Percentiles rank a stretch among this genome's conserved stretches.
Evolutionary conservation across 805 yeast species (phyloP).

Genomic region (Ogataea naganishii): DNA sequence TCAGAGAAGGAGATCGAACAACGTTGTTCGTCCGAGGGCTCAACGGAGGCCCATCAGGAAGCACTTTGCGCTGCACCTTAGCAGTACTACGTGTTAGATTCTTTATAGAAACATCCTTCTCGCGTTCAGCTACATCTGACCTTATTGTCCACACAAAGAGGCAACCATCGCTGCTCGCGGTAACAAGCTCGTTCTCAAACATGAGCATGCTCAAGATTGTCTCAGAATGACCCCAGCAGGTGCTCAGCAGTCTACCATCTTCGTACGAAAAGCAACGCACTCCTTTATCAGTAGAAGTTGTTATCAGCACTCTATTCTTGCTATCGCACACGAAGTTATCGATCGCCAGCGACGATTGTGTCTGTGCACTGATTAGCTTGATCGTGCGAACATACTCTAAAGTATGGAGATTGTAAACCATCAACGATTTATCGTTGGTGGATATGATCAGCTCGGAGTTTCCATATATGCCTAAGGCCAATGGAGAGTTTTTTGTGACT

Average conservation of each 20-base stretch:
- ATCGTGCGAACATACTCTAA: conserved; percentile 29
- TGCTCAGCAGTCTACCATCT: conserved; percentile 37
- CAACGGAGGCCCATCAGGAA: no score
- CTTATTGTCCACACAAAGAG: conserved; percentile 36
- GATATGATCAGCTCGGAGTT: conserved; percentile 38
- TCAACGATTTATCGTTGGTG: conserved; percentile 40
- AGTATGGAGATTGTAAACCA: conserved; percentile 25
- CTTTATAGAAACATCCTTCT: background rate
- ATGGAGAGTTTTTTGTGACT: conserved; percentile 42
- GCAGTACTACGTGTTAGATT: conserved; percentile 1
- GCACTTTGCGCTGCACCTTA: conserved; percentile 16
- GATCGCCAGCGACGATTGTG: conserved; percentile 32
- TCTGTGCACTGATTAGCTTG: conserved; percentile 31
- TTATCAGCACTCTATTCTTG: conserved; percentile 21
- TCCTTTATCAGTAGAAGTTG: conserved; percentile 49
- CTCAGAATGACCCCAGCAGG: conserved; percentile 57
- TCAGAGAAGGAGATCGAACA: no score
- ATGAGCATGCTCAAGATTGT: conserved; percentile 34
- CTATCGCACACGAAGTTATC: conserved; percentile 32
- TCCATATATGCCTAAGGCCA: conserved; percentile 26
- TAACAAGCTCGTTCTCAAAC: conserved; percentile 19
- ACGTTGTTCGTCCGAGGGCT: no score
- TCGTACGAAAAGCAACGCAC: conserved; percentile 38
- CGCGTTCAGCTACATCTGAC: background rate
- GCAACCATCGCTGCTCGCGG: conserved; percentile 47